phyloP scores from a whole-genome alignment of 1,284 basidiomycete species.

The Agaricales sp. region DNA sequence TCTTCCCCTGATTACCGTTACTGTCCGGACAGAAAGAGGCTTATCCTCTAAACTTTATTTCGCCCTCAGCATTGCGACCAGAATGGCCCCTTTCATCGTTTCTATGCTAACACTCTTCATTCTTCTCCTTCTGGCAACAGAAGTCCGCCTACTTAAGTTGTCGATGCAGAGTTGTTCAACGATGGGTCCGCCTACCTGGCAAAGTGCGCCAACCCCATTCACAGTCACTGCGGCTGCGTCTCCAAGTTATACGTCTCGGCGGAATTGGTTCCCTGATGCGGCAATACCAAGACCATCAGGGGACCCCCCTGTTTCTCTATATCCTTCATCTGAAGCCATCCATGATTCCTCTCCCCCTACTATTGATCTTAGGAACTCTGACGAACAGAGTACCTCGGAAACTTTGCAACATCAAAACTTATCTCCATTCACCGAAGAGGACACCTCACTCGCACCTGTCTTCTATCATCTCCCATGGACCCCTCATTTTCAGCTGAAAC shows the following conservation, averaged over 20 bases:
- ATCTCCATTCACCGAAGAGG: constrained; percentile 13
- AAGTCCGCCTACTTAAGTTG: constrained; percentile 26
- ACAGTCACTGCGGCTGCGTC: constrained; percentile 30
- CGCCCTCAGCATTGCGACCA: neutral
- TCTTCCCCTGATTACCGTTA: neutral
- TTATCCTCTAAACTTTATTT: neutral
- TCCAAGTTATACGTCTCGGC: constrained; percentile 12
- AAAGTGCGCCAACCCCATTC: constrained; percentile 16
- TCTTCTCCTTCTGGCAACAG: constrained; percentile 18
- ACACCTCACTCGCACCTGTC: constrained; percentile 15
- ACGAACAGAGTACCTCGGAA: constrained; percentile 1
- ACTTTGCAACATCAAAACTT: constrained; percentile 11
- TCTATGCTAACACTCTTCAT: neutral
- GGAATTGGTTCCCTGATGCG: constrained; percentile 12
- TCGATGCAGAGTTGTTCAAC: constrained; percentile 22
- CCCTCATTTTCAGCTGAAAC: neutral
- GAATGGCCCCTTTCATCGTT: neutral
- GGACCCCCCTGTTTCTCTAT: too few relatives aligned
- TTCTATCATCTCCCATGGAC: constrained; percentile 13
- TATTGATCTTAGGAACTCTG: constrained; percentile 6
- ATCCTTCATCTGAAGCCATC: constrained; percentile 5
- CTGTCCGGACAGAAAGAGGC: neutral
- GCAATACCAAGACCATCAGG: constrained; percentile 1
- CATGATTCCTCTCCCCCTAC: constrained; percentile 7
- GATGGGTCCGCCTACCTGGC: constrained; percentile 14